Percentiles rank a stretch among this genome's conserved stretches.
These are phyloP conservation scores for Pichia sp. DNA, from an alignment of 1,139 yeast genomes.

Conservation along the genomic window DNA sequence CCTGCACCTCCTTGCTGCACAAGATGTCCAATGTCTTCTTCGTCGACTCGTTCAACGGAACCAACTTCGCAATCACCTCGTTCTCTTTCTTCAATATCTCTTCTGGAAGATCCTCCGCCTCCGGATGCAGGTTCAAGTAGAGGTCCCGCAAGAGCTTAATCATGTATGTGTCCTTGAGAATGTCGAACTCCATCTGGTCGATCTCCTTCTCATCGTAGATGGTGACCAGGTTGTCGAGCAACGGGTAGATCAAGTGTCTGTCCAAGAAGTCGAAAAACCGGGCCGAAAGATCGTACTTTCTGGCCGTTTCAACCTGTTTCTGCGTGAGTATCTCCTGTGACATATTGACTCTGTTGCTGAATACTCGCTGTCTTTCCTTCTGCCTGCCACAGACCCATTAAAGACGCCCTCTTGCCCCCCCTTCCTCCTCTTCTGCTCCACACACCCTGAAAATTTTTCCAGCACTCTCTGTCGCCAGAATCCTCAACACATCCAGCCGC, in stretches of 20 bases:
- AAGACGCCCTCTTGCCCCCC: not conserved
- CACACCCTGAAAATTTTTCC: slow-evolving; percentile 7
- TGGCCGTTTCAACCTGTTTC: slow-evolving; percentile 35
- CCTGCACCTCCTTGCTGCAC: slow-evolving; percentile 47
- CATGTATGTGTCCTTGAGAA: slow-evolving; percentile 54
- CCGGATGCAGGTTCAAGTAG: slow-evolving; percentile 39
- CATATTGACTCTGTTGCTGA: not conserved
- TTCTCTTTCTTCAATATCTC: slow-evolving; percentile 39
- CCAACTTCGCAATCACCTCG: slow-evolving; percentile 37
- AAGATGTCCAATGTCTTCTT: slow-evolving; percentile 43
- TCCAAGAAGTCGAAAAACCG: slow-evolving; percentile 53
- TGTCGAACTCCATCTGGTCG: slow-evolving; percentile 44
- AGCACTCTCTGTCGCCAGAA: not conserved
- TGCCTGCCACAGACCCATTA: too few species aligned
- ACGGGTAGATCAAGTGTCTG: slow-evolving; percentile 51
- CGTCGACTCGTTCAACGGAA: slow-evolving; percentile 41
- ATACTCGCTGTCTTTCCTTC: not conserved
- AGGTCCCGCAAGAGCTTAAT: slow-evolving; percentile 43
- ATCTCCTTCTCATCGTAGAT: slow-evolving; percentile 42
- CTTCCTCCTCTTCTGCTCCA: not conserved
- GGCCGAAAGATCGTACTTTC: slow-evolving; percentile 47
- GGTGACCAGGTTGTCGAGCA: slow-evolving; percentile 46
- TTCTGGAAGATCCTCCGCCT: slow-evolving; percentile 35
- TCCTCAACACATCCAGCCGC: not conserved
- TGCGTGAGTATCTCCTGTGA: slow-evolving; percentile 2